Conservation (phyloP, 257 asterid species). For the Salvia hispanica region DNA sequence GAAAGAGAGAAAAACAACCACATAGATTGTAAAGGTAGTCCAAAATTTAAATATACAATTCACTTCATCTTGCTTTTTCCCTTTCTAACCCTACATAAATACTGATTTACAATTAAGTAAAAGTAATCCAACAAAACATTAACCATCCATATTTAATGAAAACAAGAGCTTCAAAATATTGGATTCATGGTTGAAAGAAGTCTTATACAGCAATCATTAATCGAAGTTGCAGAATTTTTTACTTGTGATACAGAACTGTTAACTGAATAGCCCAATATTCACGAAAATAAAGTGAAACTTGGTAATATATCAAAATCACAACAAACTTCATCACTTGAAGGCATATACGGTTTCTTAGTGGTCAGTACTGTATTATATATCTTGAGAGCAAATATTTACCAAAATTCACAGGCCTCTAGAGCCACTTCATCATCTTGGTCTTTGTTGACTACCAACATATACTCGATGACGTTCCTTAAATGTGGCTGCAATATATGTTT, state of each 20-base stretch:
- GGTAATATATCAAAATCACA: slow-evolving; percentile 6
- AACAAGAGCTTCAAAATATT: not conserved
- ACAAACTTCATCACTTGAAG: not conserved
- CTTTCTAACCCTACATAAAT: not conserved
- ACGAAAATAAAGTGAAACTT: slow-evolving; percentile 9
- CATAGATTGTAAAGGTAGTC: not conserved
- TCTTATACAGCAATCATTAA: slow-evolving; percentile 5
- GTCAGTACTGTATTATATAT: slow-evolving; percentile 42
- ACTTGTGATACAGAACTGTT: not conserved
- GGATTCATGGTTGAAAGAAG: not conserved
- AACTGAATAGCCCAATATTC: not conserved
- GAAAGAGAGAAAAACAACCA: not conserved
- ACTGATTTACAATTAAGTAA: not conserved
- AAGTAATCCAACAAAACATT: not conserved
- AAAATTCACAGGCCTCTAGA: slow-evolving; percentile 98
- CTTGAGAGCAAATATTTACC: slow-evolving; percentile 45
- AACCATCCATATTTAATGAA: not conserved
- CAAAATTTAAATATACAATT: not conserved
- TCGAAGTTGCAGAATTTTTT: not conserved
- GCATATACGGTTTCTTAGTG: slow-evolving; percentile 35
- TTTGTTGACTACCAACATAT: slow-evolving; percentile 86
- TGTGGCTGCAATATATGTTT: slow-evolving; percentile 72
- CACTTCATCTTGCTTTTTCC: slow-evolving; percentile 7
- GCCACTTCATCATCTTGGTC: slow-evolving; percentile 95
- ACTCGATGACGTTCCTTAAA: slow-evolving; percentile 77